Percentiles rank a stretch among this genome's conserved stretches.
Evolutionary conservation across 108 stramenopile genomes (phyloP).

Genomic region (Nitzschia inconspicua): DNA sequence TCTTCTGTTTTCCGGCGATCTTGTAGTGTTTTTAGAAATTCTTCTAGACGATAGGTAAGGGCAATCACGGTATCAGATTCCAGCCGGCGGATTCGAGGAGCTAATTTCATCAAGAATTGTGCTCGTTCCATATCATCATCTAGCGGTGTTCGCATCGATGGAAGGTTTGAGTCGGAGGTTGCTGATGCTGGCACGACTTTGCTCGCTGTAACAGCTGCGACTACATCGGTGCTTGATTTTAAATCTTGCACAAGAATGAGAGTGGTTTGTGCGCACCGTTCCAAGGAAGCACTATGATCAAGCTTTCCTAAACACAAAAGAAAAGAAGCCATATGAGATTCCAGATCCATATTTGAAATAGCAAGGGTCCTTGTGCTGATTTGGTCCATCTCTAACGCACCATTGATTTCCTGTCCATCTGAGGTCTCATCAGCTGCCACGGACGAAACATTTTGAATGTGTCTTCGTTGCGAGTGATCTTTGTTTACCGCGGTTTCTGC

Average conservation of each 20-base stretch:
- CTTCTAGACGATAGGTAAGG: conserved; percentile 55
- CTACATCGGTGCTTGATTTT: conserved; percentile 48
- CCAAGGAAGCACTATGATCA: conserved; percentile 52
- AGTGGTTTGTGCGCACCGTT: conserved; percentile 74
- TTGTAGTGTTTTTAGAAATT: conserved; percentile 47
- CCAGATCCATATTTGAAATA: not conserved
- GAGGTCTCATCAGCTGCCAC: not conserved
- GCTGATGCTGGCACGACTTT: conserved; percentile 11
- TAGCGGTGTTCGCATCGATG: conserved; percentile 32
- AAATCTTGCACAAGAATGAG: conserved; percentile 67
- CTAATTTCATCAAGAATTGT: conserved; percentile 75
- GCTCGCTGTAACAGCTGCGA: conserved; percentile 48
- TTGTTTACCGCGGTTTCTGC: conserved; percentile 49
- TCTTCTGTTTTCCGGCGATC: conserved; percentile 6
- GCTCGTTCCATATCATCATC: conserved; percentile 69
- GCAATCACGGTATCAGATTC: conserved; percentile 60
- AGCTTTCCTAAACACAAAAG: not conserved
- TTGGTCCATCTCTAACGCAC: too few relatives aligned
- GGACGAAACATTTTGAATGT: conserved; percentile 2
- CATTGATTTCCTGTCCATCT: too few relatives aligned
- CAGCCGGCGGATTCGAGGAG: conserved; percentile 78
- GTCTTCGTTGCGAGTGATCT: conserved; percentile 19
- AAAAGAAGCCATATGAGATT: not conserved
- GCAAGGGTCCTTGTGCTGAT: not conserved
- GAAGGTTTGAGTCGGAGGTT: conserved; percentile 15